phyloP scores from a whole-genome alignment of 352 stramenopile genomes.

The Albugo candida region DNA sequence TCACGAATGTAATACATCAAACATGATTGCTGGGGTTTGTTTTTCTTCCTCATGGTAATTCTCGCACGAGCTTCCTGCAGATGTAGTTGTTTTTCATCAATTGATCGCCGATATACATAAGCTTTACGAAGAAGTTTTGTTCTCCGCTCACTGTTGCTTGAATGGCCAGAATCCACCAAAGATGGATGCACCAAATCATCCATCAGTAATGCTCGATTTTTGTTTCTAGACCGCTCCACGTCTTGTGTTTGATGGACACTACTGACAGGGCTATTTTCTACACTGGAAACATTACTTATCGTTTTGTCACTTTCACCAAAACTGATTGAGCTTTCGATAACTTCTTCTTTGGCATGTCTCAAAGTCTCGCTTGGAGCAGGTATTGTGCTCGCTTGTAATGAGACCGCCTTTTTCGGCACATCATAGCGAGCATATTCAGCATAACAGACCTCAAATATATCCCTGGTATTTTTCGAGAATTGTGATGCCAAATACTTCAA shows the following conservation, averaged over 20 bases:
- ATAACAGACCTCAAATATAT: slow-evolving; percentile 37
- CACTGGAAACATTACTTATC: too few relatives aligned
- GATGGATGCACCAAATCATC: background rate
- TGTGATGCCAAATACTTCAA: slow-evolving; percentile 38
- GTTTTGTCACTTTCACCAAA: too few relatives aligned
- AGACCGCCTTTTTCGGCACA: too few relatives aligned
- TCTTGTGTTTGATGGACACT: background rate
- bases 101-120: slow-evolving; percentile 53
- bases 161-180: too few relatives aligned
- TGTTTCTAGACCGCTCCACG: slow-evolving; percentile 1
- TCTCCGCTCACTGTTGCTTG: background rate
- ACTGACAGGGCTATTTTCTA: background rate
- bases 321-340: too few relatives aligned
- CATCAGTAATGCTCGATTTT: background rate
- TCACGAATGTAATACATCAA: slow-evolving; percentile 39
- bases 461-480: slow-evolving; percentile 31
- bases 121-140: slow-evolving; percentile 14
- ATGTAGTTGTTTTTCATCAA: slow-evolving; percentile 22
- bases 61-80: slow-evolving; percentile 16
- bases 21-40: slow-evolving; percentile 19
- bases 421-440: slow-evolving; percentile 29
- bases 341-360: too few relatives aligned
- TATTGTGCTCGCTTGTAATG: too few relatives aligned
- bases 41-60: background rate
- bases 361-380: too few relatives aligned